A percentile compares a stretch with the other conserved stretches of the same genome.
phyloP scores from a whole-genome alignment of 2,329 filamentous ascomycete species.

The Clonostachys chloroleuca region DNA sequence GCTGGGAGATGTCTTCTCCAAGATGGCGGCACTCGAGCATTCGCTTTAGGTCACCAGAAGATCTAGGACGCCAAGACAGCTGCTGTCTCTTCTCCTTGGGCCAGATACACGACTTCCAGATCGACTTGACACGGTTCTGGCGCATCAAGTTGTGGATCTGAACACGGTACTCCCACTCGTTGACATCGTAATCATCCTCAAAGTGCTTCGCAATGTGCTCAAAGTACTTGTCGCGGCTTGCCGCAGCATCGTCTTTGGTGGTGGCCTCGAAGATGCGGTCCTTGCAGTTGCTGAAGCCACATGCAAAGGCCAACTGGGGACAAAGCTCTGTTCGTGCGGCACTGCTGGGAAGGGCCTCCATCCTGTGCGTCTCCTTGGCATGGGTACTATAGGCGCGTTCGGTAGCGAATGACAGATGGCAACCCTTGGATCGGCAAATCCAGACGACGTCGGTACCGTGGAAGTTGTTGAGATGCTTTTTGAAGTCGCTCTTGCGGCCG shows the following conservation, averaged over 20 bases:
- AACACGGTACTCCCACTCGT: constrained; percentile 36
- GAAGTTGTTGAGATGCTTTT: constrained; percentile 43
- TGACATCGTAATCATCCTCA: constrained; percentile 33
- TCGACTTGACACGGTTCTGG: constrained; percentile 33
- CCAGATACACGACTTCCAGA: constrained; percentile 40
- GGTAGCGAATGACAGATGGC: constrained; percentile 36
- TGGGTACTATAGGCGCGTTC: constrained; percentile 39
- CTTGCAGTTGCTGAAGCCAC: constrained; percentile 35
- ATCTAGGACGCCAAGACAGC: constrained; percentile 32
- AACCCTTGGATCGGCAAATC: constrained; percentile 34
- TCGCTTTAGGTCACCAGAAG: constrained; percentile 35
- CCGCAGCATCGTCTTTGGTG: constrained; percentile 24
- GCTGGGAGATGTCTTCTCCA: constrained; percentile 28
- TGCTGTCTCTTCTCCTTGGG: constrained; percentile 34
- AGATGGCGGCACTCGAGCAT: constrained; percentile 39
- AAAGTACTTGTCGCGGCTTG: constrained; percentile 36
- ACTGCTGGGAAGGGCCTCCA: constrained; percentile 32
- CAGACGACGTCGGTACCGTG: constrained; percentile 35
- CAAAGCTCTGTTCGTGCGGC: constrained; percentile 34
- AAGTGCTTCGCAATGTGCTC: constrained; percentile 42
- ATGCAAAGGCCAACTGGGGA: constrained; percentile 37
- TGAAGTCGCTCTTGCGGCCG: constrained; percentile 41
- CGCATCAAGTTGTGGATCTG: constrained; percentile 39
- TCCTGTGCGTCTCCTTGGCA: constrained; percentile 34
- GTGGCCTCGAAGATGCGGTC: constrained; percentile 35